Evolutionary conservation across 2,329 filamentous ascomycete genomes (phyloP), one percentile per base, ranked within the genome.

Genomic region (Furcasterigmium furcatum): DNA sequence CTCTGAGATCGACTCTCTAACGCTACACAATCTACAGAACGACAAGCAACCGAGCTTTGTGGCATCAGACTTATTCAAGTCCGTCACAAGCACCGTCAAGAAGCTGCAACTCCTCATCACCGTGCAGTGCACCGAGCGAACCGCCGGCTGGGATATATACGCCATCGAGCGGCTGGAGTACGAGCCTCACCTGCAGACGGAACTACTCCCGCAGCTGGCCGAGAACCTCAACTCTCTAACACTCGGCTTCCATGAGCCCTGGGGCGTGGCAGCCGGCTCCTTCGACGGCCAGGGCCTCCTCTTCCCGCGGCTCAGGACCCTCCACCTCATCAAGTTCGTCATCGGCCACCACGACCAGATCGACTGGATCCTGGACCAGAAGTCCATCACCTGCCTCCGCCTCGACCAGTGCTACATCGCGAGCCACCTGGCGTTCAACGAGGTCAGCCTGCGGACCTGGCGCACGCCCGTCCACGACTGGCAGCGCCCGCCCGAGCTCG

Each of bases 311-410:
- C 41, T 61, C 4, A 52, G 47, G n/a, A 47, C 38, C 0, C 32
- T 62, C 10, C 49, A 29, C 0, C 38, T 62, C n/a, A 44, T 36
- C 1, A 2, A 48, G 0, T 56, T 46, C 10, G 27, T 47, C 0
- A 52, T 60, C 24, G 29, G 51, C 0, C 52, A 52, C 4, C 21
- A 55, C 12, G 50, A 57, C 9, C 56, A 61, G 1, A 51, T 57
- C 10, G 52, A 56, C 6, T 62, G 56, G 59, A 48, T 60, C 21
- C 43, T 58, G 2, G 10, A 38, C 0, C 53, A 55, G 8, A 20
- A 38, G 7, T 46, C 54, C 1, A 42, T 59, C 0, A 40, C n/a
- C 1, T 35, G 20, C 0, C 42, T 59, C 1, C 25, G 44, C 0
- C 21, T 59, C 2, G 38, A 51, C 12, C 34, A 9, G 2, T 59